A percentile compares a stretch with the other conserved stretches of the same genome.
These are phyloP conservation scores for Nyssa sinensis DNA, from an alignment of 148 eudicot species.

Conservation along the genomic window DNA sequence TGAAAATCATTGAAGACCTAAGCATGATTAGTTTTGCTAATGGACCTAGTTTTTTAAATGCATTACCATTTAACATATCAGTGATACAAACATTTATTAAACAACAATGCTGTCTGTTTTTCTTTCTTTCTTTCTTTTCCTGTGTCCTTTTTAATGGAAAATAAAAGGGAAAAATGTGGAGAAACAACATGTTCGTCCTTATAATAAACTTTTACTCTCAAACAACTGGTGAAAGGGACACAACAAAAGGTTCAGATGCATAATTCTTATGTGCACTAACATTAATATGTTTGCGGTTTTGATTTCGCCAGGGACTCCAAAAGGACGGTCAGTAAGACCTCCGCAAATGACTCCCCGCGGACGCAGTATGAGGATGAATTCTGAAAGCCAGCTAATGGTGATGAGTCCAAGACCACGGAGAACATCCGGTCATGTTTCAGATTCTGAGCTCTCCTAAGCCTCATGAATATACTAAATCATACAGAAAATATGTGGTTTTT, in stretches of 20 bases:
- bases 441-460: constrained; percentile 55
- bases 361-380: constrained; percentile 38
- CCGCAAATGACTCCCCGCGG: constrained; percentile 39
- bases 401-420: constrained; percentile 37
- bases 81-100: too few species aligned
- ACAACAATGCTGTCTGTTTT: background rate
- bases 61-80: too few species aligned
- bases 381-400: constrained; percentile 33
- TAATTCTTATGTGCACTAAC: background rate
- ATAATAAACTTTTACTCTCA: too few species aligned
- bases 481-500: too few species aligned
- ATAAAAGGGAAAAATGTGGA: background rate
- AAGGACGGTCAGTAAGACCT: constrained; percentile 45
- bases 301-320: constrained; percentile 45
- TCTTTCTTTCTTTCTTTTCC: background rate
- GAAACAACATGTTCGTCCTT: too few species aligned
- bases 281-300: constrained; percentile 8
- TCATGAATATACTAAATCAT: background rate
- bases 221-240: background rate
- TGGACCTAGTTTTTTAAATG: too few species aligned
- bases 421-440: constrained; percentile 63
- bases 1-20: too few species aligned
- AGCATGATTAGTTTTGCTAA: too few species aligned
- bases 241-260: background rate
- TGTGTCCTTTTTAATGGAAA: background rate